Evolutionary conservation across 768 basidiomycete genomes (phyloP), one percentile per base, ranked within the genome.

Genomic region (Kwoniella botswanensis): DNA sequence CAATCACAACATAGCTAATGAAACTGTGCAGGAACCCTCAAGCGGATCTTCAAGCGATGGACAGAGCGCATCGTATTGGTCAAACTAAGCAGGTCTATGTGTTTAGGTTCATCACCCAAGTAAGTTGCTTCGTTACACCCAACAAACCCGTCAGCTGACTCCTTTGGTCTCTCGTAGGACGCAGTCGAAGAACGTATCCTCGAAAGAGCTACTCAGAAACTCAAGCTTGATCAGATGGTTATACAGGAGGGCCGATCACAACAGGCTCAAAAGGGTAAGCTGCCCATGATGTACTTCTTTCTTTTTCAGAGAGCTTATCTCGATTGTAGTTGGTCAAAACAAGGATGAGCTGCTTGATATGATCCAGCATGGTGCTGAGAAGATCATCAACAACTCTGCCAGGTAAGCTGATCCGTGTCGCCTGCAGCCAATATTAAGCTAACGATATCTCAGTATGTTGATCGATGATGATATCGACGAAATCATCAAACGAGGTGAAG

Each of bases 21-120:
- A 6, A 22, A 12, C 17, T 4, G 17, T 54, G 5, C 74, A 93
- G 92, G 94, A 99, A 98, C 83, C 96, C 97, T 1, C 97, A 99
- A 85, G 97, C 96, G 2, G 97, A 99, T 86, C 84, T 99, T 57
- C 97, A 99, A 82, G 97, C 97, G 4, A 98, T 97, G 96, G 94
- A 98, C 80, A 92, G 94, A 68, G 95, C 95, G 0, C 94, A 96
- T 85, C 92, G 94, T 67, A 96, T 96, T 71, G 94, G 94, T 3
- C 94, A 98, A 85, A 96, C 93, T 56, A 98, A 96, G 85, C 94
- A 98, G 84, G 95, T 97, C 21, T 95, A 94, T 77, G 95, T 97
- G 4, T 98, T 93, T 86, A 86, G 95, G n/a, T 96, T 97, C 83
- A 91, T 97, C 76, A 96, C 95, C 0, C 93, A 96, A 76, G 84